Conservation (phyloP, 306 rosid genomes). For the Cucumis cinereus region DNA sequence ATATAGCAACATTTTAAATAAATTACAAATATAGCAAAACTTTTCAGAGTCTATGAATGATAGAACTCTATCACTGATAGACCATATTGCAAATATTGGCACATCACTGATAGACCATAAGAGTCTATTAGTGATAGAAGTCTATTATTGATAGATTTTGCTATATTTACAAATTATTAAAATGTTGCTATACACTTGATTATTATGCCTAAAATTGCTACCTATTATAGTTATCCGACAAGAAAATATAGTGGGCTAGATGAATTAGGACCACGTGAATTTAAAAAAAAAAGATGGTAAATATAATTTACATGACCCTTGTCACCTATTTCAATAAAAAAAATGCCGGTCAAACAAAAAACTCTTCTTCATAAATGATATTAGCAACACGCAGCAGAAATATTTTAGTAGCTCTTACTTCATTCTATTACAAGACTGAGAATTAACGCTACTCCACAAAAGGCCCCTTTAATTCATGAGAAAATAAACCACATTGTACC, state of each 20-base stretch:
- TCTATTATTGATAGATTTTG: too few relatives aligned
- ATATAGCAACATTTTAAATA: too few relatives aligned
- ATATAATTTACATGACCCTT: background rate
- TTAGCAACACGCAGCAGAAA: background rate
- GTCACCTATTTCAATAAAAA: background rate
- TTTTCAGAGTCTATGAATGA: too few relatives aligned
- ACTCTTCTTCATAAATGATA: background rate
- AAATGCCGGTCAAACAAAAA: background rate
- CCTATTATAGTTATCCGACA: background rate
- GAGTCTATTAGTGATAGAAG: too few relatives aligned
- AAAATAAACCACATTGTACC: slow-evolving; percentile 27
- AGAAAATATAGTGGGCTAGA: background rate
- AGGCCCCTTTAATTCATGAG: background rate
- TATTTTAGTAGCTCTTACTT: background rate
- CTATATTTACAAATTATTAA: too few relatives aligned
- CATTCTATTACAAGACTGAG: background rate
- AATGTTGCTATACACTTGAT: too few relatives aligned
- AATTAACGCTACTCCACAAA: background rate
- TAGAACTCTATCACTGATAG: too few relatives aligned
- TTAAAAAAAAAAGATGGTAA: background rate
- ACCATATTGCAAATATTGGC: too few relatives aligned
- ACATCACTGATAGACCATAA: too few relatives aligned
- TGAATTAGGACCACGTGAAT: background rate
- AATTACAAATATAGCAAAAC: too few relatives aligned
- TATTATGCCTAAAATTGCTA: too few relatives aligned